Base-by-base conservation (phyloP, 2,329 filamentous ascomycete genomes). In the Alternaria arbusti region DNA sequence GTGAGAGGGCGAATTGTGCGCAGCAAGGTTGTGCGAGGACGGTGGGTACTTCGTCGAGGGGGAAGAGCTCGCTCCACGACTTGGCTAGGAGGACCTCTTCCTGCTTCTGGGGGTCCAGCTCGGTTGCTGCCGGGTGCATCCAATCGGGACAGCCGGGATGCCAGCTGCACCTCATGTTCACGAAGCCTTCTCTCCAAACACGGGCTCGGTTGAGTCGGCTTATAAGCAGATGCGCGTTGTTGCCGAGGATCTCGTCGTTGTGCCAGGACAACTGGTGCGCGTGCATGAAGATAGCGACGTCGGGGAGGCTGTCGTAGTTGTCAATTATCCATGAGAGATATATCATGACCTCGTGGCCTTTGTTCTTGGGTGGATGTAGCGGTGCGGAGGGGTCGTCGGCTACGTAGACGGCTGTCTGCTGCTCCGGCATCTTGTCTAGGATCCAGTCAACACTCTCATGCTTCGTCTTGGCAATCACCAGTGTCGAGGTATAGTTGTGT, bases 251-350 rank as follows among this genome's bases (percentile, higher is more conserved):
- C 54, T 85, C 83, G 66, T 88, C 86, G 70, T 87, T 87, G 72
- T 89, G 87, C 86, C 86, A 88, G 50, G 85, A 81, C 30, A 79
- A 79, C 46, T 87, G 85, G 66, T 90, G 86, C 20, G 86, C 83
- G 72, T 90, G 88, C 76, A 88, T 85, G 78, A 91, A 89, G 66
- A 90, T 84, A 30, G 82, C 81, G 64, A 89, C 82, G 57, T 88
- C 86, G 3, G 87, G 84, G 5, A 90, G 82, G 4, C 81, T 70
- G 65, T 89, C 83, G 78, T 90, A 90, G 74, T 86, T 84, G 73
- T 89, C 86, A 70, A 88, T 84, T 70, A 90, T 84, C 76, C 88
- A 89, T 43, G 83, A 86, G 40, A 89, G 81, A 72, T 90, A 90
- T 8, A 88, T 84, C 79, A 88, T 86, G 32, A 86, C 87, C 77